A percentile compares a stretch with the other conserved stretches of the same genome.
Evolutionary conservation across 2,329 filamentous ascomycete species (phyloP).

Genomic region (Bipolaris sorokiniana): DNA sequence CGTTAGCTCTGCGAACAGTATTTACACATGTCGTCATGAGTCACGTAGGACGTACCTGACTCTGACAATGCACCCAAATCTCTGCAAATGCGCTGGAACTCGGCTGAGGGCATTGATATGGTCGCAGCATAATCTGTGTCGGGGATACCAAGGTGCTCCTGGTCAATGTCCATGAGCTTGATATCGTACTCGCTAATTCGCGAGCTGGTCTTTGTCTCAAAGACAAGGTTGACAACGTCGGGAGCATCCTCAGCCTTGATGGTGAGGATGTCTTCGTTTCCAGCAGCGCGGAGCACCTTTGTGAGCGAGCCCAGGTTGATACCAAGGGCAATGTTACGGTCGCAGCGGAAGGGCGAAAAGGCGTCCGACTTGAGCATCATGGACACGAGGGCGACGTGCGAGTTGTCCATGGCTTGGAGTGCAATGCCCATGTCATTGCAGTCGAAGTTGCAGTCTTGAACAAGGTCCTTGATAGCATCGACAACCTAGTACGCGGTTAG

Average conservation of each 20-base stretch:
- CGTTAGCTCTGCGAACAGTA: constrained; percentile 29
- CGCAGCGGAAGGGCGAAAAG: constrained; percentile 95
- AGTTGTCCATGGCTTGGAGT: constrained; percentile 99
- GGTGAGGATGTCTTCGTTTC: constrained; percentile 92
- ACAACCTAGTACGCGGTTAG: constrained; percentile 70
- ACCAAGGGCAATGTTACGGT: constrained; percentile 97
- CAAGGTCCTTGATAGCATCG: constrained; percentile 98
- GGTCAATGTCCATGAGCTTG: constrained; percentile 99
- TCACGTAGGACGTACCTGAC: constrained; percentile 70
- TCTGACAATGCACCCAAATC: constrained; percentile 93
- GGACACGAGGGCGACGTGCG: constrained; percentile 96
- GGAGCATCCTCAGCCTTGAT: constrained; percentile 97
- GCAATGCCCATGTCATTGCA: constrained; percentile 99
- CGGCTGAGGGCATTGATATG: constrained; percentile 82
- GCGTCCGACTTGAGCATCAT: constrained; percentile 98
- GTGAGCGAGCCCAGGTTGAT: constrained; percentile 96
- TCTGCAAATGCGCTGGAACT: constrained; percentile 94
- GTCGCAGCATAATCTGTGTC: constrained; percentile 98
- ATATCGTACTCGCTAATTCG: constrained; percentile 98
- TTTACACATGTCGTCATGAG: not conserved
- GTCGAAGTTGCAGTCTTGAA: constrained; percentile 99
- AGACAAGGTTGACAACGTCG: constrained; percentile 92
- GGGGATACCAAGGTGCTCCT: constrained; percentile 97
- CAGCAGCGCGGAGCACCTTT: constrained; percentile 93
- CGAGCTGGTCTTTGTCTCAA: constrained; percentile 88